Percentiles rank a stretch among this genome's conserved stretches.
Conservation (phyloP, 1,284 basidiomycete species). For the Leccinum ponderosum region DNA sequence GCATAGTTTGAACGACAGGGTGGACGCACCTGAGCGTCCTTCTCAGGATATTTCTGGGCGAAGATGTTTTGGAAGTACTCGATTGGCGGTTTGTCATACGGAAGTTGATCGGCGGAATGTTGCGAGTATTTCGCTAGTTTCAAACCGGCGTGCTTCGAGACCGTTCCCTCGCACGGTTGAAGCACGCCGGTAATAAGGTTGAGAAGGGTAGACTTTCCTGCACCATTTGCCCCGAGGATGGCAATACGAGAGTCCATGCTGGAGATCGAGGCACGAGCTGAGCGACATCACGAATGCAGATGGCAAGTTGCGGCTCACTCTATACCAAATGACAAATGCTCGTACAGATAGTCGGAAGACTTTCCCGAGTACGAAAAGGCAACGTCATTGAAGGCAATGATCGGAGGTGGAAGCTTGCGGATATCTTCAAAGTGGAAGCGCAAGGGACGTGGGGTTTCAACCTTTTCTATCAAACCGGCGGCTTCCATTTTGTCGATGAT, state of each 20-base stretch:
- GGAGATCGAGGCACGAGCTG: constrained; percentile 6
- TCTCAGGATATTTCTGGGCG: constrained; percentile 88
- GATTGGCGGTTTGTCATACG: constrained; percentile 90
- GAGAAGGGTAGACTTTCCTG: constrained; percentile 96
- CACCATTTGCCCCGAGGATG: constrained; percentile 98
- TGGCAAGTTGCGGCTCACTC: constrained; percentile 64
- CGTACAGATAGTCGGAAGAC: constrained; percentile 86
- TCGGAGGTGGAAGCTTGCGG: constrained; percentile 91
- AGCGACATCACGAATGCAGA: constrained; percentile 6
- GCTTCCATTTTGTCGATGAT: constrained; percentile 99
- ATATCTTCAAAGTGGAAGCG: constrained; percentile 98
- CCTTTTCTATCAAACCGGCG: constrained; percentile 93
- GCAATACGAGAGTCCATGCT: constrained; percentile 96
- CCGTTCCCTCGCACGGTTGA: constrained; percentile 81
- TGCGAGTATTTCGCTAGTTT: constrained; percentile 99
- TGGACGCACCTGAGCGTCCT: constrained; percentile 67
- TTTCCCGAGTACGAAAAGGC: constrained; percentile 95
- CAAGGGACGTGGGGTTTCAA: constrained; percentile 73
- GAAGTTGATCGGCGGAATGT: constrained; percentile 98
- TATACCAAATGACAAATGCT: constrained; percentile 91
- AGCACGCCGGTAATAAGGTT: constrained; percentile 90
- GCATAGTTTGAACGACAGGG: constrained; percentile 13
- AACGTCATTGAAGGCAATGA: constrained; percentile 94
- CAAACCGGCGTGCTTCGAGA: constrained; percentile 86
- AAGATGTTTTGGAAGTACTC: constrained; percentile 92